Conservation (phyloP, 345 rosid species). For the Raphanus sativus region DNA sequence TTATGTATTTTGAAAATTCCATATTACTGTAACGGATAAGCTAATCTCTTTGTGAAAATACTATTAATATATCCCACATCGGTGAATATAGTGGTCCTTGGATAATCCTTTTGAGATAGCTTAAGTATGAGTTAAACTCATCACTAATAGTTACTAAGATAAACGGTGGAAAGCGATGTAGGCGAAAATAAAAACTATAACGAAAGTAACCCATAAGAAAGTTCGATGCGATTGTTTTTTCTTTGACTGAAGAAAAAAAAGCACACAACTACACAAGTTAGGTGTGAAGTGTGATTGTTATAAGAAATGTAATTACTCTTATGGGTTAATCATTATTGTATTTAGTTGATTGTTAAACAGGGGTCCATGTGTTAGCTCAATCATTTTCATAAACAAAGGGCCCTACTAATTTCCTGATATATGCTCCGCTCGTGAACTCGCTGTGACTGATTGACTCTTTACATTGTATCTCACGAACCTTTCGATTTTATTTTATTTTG, state of each 20-base stretch:
- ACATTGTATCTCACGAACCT: conserved; percentile 15
- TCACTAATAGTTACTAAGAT: neutral
- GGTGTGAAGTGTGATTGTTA: conserved; percentile 27
- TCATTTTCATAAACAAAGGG: conserved; percentile 37
- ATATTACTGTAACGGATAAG: neutral
- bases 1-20: conserved; percentile 12
- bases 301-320: conserved; percentile 3
- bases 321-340: conserved; percentile 20
- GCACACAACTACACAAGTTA: neutral
- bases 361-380: conserved; percentile 42
- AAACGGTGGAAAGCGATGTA: conserved; percentile 28
- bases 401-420: conserved; percentile 23
- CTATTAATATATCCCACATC: too few species aligned
- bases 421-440: conserved; percentile 48
- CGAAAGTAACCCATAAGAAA: neutral
- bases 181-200: neutral
- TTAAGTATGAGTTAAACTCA: too few species aligned
- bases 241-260: too few species aligned
- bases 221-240: conserved; percentile 19
- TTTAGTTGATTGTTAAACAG: conserved; percentile 19
- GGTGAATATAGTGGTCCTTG: too few species aligned
- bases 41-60: neutral
- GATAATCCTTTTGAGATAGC: too few species aligned
- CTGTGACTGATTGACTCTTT: conserved; percentile 26
- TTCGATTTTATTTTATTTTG: neutral